These are phyloP conservation scores for Gynochthodes officinalis DNA, from an alignment of 257 asterid species.

Conservation along the genomic window DNA sequence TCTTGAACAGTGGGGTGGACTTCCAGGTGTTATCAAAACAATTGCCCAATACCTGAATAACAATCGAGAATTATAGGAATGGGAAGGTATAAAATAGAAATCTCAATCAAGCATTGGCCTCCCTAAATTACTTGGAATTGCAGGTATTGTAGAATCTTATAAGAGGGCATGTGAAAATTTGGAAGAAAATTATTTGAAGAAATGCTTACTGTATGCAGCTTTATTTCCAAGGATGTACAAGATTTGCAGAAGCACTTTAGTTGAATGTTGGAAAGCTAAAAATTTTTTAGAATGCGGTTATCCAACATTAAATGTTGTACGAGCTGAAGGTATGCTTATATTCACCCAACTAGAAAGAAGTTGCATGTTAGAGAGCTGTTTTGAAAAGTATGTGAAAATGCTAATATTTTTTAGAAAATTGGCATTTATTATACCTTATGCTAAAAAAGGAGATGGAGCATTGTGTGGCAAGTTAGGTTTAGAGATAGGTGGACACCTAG, in stretches of 20 bases:
- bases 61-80: background rate
- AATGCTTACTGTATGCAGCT: no score
- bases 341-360: background rate
- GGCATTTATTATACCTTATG: background rate
- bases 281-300: background rate
- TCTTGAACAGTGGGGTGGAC: no score
- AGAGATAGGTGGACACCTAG: background rate
- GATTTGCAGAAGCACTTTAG: background rate
- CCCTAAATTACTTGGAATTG: no score
- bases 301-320: background rate
- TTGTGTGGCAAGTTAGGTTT: background rate
- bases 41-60: background rate
- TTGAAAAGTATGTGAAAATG: background rate
- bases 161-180: no score
- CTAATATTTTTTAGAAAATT: background rate
- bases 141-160: no score
- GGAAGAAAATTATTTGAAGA: no score
- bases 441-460: background rate
- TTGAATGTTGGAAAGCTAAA: background rate
- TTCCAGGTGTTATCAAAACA: no score
- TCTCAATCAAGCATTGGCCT: background rate
- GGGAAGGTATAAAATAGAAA: background rate
- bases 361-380: background rate
- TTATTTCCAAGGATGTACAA: background rate
- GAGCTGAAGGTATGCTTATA: background rate